Conservation (phyloP, 2,329 filamentous ascomycete species). For the Paecilomyces niveus region DNA sequence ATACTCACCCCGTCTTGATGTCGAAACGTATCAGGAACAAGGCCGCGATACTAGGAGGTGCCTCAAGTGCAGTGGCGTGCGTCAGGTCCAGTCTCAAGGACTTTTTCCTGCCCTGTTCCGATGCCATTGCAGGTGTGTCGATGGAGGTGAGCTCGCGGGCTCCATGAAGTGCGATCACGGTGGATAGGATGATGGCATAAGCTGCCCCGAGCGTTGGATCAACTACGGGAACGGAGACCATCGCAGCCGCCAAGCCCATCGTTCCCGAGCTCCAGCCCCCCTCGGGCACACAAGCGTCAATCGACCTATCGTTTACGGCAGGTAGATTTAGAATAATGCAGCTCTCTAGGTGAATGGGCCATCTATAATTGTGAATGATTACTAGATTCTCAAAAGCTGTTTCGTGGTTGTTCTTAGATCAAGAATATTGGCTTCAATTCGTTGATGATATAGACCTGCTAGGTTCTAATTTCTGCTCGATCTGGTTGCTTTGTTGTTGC, state of each 20-base stretch:
- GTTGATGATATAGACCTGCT: not conserved
- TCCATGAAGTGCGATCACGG: conserved; percentile 14
- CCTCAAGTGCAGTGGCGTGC: conserved; percentile 22
- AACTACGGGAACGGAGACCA: not conserved
- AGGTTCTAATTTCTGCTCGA: not conserved
- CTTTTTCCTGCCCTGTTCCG: conserved; percentile 20
- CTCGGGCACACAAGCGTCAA: not conserved
- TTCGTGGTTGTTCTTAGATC: not conserved
- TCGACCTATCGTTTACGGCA: not conserved
- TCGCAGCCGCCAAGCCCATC: conserved; percentile 1
- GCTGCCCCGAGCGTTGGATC: not conserved
- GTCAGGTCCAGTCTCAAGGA: conserved; percentile 28
- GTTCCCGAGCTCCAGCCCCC: not conserved
- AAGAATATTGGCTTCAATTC: not conserved
- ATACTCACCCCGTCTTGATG: conserved; percentile 71
- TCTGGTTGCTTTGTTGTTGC: not conserved
- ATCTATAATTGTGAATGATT: not conserved
- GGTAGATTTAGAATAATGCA: not conserved
- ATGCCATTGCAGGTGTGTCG: conserved; percentile 18
- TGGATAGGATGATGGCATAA: conserved; percentile 2
- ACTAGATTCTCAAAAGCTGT: not conserved
- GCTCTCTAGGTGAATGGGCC: not conserved
- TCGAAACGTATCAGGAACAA: conserved; percentile 89
- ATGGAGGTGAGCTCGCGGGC: conserved; percentile 6
- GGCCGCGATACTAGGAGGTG: conserved; percentile 56